A percentile compares a stretch with the other conserved stretches of the same genome.
Conservation (phyloP, 2,329 filamentous ascomycete species). For the Clarireedia monteithiana region DNA sequence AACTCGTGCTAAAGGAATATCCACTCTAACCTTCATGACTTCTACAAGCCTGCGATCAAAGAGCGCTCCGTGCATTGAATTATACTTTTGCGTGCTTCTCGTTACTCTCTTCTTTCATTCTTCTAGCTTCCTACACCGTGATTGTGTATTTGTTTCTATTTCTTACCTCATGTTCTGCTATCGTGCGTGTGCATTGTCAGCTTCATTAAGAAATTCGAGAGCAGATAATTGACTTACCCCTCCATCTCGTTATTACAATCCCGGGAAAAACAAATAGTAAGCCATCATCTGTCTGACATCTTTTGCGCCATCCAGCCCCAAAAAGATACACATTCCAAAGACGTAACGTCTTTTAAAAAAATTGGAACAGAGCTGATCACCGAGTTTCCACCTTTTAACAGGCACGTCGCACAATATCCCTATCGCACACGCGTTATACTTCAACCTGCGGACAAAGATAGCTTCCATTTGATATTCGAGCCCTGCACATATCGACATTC, state of each 20-base stretch:
- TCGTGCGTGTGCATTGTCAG: constrained; percentile 7
- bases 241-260: background rate
- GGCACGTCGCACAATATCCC: background rate
- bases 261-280: background rate
- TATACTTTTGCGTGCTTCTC: constrained; percentile 1
- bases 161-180: constrained; percentile 9
- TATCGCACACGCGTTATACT: background rate
- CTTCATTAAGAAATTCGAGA: background rate
- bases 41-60: constrained; percentile 7
- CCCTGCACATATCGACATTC: background rate
- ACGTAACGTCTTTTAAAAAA: background rate
- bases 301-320: background rate
- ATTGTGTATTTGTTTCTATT: constrained; percentile 10
- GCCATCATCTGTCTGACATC: background rate
- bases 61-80: constrained; percentile 19
- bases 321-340: background rate
- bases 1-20: constrained; percentile 11
- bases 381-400: background rate
- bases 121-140: constrained; percentile 11
- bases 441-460: background rate
- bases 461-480: background rate
- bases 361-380: background rate
- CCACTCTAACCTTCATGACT: constrained; percentile 3
- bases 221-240: background rate
- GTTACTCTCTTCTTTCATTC: constrained; percentile 4